Conservation (phyloP, 176 grass and related monocot species). For the Eleusine indica region DNA sequence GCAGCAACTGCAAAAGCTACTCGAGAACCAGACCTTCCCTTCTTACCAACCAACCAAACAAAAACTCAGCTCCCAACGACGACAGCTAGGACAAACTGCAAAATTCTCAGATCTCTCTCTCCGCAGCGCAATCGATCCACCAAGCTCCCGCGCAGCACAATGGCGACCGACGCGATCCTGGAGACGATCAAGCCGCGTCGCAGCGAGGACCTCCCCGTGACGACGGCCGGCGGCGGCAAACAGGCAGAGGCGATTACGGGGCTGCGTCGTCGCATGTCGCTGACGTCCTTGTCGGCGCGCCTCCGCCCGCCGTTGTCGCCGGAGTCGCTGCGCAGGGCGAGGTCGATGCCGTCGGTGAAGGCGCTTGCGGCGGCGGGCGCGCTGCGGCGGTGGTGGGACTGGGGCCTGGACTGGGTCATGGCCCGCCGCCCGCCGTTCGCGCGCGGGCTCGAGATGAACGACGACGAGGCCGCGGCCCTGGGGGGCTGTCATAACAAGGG, state of each 20-base stretch:
- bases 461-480: slow-evolving; percentile 60
- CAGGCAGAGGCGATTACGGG: slow-evolving; percentile 39
- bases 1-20: slow-evolving; percentile 11
- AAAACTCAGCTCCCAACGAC: neutral
- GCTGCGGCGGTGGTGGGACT: slow-evolving; percentile 81
- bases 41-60: slow-evolving; percentile 30
- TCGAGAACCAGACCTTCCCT: neutral
- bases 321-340: slow-evolving; percentile 48
- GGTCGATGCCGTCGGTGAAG: slow-evolving; percentile 63
- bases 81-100: neutral
- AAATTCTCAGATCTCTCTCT: slow-evolving; percentile 12
- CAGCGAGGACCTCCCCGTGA: slow-evolving; percentile 64
- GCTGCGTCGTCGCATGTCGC: slow-evolving; percentile 68
- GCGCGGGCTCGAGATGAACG: slow-evolving; percentile 63
- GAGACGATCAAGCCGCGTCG: slow-evolving; percentile 59
- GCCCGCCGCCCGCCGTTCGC: slow-evolving; percentile 66
- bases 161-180: slow-evolving; percentile 62
- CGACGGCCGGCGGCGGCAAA: slow-evolving; percentile 23
- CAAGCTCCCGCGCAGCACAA: slow-evolving; percentile 6
- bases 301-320: slow-evolving; percentile 47
- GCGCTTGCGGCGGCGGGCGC: slow-evolving; percentile 63
- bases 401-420: slow-evolving; percentile 73
- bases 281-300: slow-evolving; percentile 56
- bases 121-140: neutral
- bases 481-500: slow-evolving; percentile 46